Conservation (phyloP, 2,329 filamentous ascomycete genomes). For the Neofusicoccum cordaticola region DNA sequence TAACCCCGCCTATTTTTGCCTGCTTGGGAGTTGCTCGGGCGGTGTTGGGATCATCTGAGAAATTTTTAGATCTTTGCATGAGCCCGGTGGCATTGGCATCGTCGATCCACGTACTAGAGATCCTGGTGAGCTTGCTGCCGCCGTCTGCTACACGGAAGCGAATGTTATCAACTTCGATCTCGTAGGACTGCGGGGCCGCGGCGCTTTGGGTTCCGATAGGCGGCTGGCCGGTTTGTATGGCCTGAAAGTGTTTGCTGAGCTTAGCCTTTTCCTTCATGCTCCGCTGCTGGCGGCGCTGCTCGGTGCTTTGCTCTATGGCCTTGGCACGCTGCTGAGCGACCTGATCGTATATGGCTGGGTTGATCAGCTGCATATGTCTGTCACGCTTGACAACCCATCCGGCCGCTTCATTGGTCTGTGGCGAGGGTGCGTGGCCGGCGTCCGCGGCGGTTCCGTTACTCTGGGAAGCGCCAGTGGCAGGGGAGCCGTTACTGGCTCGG, state of each 20-base stretch:
- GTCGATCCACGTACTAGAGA: conserved; percentile 65
- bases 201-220: not conserved
- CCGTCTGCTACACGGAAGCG: conserved; percentile 70
- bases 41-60: conserved; percentile 57
- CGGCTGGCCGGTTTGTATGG: conserved; percentile 9
- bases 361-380: conserved; percentile 79
- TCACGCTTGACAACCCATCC: conserved; percentile 70
- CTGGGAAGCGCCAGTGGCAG: not conserved
- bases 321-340: conserved; percentile 65
- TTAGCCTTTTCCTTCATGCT: conserved; percentile 60
- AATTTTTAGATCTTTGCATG: conserved; percentile 1
- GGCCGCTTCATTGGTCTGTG: conserved; percentile 11
- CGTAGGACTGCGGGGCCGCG: conserved; percentile 40
- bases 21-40: conserved; percentile 71
- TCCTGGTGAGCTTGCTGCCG: conserved; percentile 77
- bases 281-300: conserved; percentile 54
- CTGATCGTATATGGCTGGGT: conserved; percentile 73
- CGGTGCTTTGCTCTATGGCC: conserved; percentile 68
- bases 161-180: conserved; percentile 68
- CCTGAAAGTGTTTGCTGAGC: conserved; percentile 48
- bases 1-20: conserved; percentile 70
- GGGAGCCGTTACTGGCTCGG: not conserved
- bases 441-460: conserved; percentile 18
- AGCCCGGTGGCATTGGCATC: not conserved
- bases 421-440: not conserved